phyloP scores from a whole-genome alignment of 768 basidiomycete genomes.

The Sistotremastrum suecicum region DNA sequence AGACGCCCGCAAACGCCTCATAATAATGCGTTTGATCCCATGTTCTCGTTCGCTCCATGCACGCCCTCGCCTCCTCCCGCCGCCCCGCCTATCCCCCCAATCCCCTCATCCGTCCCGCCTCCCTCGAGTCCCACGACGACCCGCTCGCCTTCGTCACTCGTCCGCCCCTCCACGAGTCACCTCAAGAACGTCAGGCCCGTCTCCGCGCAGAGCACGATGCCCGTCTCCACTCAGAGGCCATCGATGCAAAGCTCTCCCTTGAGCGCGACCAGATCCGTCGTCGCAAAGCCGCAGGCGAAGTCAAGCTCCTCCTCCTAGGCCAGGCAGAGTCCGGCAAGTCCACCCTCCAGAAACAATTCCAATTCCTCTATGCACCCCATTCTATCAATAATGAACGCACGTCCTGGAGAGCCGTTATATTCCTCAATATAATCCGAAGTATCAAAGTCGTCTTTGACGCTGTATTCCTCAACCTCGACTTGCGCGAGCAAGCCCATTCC shows the following conservation, averaged over 20 bases:
- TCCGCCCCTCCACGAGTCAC: slow-evolving; percentile 53
- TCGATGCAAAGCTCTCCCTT: slow-evolving; percentile 63
- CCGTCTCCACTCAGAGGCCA: slow-evolving; percentile 61
- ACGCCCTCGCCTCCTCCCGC: slow-evolving; percentile 4
- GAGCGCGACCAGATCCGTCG: slow-evolving; percentile 54
- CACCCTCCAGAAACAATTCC: slow-evolving; percentile 66
- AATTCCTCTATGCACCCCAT: slow-evolving; percentile 66
- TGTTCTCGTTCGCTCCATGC: slow-evolving; percentile 8
- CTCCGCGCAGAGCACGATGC: slow-evolving; percentile 60
- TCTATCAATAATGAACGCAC: slow-evolving; percentile 54
- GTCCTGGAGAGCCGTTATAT: slow-evolving; percentile 58
- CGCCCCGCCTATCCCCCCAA: slow-evolving; percentile 22
- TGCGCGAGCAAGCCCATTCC: slow-evolving; percentile 5
- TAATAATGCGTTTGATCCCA: slow-evolving; percentile 2
- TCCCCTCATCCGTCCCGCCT: slow-evolving; percentile 47
- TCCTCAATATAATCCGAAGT: slow-evolving; percentile 62
- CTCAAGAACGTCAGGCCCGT: slow-evolving; percentile 43
- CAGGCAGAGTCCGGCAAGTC: slow-evolving; percentile 72
- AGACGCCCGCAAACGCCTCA: too few relatives aligned
- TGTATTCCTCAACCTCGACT: slow-evolving; percentile 22
- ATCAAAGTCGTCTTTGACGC: slow-evolving; percentile 54
- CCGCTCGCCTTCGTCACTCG: slow-evolving; percentile 55
- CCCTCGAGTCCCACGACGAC: slow-evolving; percentile 62
- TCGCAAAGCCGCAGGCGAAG: slow-evolving; percentile 66
- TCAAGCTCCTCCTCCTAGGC: slow-evolving; percentile 60